Percentiles rank a stretch among this genome's conserved stretches.
phyloP scores from a whole-genome alignment of 2,329 filamentous ascomycete species.

The Mycogone perniciosa region DNA sequence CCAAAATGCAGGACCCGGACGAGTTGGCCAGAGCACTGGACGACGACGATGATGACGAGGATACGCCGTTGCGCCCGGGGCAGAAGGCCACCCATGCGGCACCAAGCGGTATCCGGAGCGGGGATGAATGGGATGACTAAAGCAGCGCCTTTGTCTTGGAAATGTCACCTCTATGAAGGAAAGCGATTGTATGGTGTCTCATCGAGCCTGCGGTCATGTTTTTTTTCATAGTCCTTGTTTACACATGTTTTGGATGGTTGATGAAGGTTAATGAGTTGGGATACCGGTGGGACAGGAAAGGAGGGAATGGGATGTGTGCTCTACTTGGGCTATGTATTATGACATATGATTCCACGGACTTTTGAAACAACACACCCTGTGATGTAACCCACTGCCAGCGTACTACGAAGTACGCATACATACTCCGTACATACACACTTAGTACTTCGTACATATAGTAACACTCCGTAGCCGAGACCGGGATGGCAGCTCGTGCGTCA shows the following conservation, averaged over 20 bases:
- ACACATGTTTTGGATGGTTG: background rate
- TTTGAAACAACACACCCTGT: background rate
- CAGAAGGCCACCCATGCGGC: conserved; percentile 21
- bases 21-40: conserved; percentile 55
- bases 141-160: background rate
- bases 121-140: conserved; percentile 42
- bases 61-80: conserved; percentile 22
- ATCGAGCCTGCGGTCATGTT: background rate
- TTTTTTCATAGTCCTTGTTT: background rate
- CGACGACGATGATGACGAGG: conserved; percentile 42
- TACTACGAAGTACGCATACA: no score
- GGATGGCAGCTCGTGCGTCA: background rate
- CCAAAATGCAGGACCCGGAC: conserved; percentile 61
- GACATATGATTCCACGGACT: background rate
- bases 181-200: background rate
- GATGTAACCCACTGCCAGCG: background rate
- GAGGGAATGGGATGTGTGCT: background rate
- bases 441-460: background rate
- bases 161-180: background rate
- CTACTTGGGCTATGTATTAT: background rate
- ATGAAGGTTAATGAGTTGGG: background rate
- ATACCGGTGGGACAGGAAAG: background rate
- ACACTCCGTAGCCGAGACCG: background rate
- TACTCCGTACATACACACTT: background rate
- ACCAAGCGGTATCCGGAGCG: conserved; percentile 37